Base-by-base conservation (phyloP, 257 asterid species). In the Verbascum thapsus region DNA sequence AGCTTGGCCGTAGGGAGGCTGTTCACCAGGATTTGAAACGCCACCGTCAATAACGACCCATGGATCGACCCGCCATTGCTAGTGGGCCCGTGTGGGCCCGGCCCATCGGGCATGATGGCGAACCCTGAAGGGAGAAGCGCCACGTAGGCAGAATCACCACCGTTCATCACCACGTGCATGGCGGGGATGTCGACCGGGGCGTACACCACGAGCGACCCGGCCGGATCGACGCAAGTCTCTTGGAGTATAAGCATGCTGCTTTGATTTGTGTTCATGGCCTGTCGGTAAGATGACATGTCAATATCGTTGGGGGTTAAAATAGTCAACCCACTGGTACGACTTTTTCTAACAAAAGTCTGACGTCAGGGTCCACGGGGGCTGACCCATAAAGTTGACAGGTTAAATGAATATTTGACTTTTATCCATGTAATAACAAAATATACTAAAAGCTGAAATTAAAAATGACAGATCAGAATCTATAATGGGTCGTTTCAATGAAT, bases 181-280 rank as follows among this genome's bases (percentile, higher is more conserved):
- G 95, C 94, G 15, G 95, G 98, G 15, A 91, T 88, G 71, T 91
- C 98, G n/a, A 91, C 96, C 7, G 98, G 96, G 56, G 98, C 98
- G 84, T 91, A 91, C 32, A 91, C 98, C 11, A 87, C 95, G 63
- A 85, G 94, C 74, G 97, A 82, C 11, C 95, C 96, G 10, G 96
- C 79, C 34, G 90, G 80, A 80, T 87, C 96, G 53, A 79, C 79
- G 81, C 95, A 78, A 0, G 97, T 90, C 69, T 90, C 97, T 72
- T 90, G 95, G 8, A 90, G 95, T 58, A 90, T 87, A 63, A 90
- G 72, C 95, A 90, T 90, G 71, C 90, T 87, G 67, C 90, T 87
- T 75, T 90, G 97, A 76, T 80, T 85, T 1, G 90, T 10, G 72
- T 78, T 87, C 78, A 80, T 74, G 1, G 91, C 87, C 96, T 88